These are phyloP conservation scores for Trichoderma sp. DNA, from an alignment of 2,329 filamentous ascomycete species.

Conservation along the genomic window DNA sequence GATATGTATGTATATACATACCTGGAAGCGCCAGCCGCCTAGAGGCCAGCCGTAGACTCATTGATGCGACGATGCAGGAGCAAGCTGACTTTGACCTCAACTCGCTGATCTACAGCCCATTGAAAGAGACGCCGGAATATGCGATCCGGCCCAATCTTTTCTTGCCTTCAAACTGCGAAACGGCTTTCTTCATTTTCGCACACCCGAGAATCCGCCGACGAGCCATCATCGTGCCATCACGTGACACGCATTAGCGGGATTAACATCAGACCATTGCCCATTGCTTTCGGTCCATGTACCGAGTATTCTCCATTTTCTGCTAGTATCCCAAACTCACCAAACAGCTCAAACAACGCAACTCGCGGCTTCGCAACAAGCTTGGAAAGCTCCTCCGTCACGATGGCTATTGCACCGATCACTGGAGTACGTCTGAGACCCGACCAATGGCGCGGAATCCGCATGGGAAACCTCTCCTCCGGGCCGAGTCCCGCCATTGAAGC, in stretches of 20 bases:
- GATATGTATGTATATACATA: slow-evolving; percentile 41
- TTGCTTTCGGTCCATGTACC: slow-evolving; percentile 27
- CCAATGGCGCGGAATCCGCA: slow-evolving; percentile 39
- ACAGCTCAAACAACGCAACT: slow-evolving; percentile 31
- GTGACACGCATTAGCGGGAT: slow-evolving; percentile 39
- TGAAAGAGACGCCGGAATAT: neutral
- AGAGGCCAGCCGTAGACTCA: slow-evolving; percentile 67
- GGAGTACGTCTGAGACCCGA: slow-evolving; percentile 53
- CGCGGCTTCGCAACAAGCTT: slow-evolving; percentile 33
- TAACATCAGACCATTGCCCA: slow-evolving; percentile 41
- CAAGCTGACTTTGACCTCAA: slow-evolving; percentile 17
- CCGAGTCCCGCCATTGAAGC: slow-evolving; percentile 39
- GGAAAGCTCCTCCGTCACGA: slow-evolving; percentile 42
- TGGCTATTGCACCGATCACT: slow-evolving; percentile 61
- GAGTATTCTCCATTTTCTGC: slow-evolving; percentile 20
- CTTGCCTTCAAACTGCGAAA: neutral
- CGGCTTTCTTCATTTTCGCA: slow-evolving; percentile 8
- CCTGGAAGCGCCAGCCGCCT: slow-evolving; percentile 63
- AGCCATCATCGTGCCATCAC: slow-evolving; percentile 28
- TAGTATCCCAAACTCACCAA: slow-evolving; percentile 29
- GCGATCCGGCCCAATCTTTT: slow-evolving; percentile 14
- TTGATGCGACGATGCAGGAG: slow-evolving; percentile 41
- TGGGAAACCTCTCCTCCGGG: slow-evolving; percentile 31
- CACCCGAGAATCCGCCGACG: slow-evolving; percentile 30
- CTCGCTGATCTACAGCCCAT: slow-evolving; percentile 9